Base-by-base conservation (phyloP, 225 moss, liverwort and hornwort species). In the Pseudoscleropodium purum region DNA sequence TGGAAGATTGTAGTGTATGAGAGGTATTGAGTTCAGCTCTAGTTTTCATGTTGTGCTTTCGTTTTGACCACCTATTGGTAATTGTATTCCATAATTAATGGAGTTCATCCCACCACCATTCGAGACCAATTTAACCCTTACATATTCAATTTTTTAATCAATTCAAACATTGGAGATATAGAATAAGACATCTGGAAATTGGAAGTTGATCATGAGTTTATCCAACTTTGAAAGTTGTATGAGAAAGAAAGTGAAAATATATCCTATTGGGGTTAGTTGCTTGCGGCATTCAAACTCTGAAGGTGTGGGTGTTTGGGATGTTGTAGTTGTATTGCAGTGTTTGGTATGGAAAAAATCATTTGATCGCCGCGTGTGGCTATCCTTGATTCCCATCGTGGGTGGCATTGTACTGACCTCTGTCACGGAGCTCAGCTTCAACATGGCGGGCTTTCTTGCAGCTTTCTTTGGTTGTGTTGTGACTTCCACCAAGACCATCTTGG, bases 401-500 rank as follows among this genome's bases (percentile, higher is more conserved):
- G 96, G 96, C 62, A 96, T 96, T 86, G 94, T 96, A 90, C 91
- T 96, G 2, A 96, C 96, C 88, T 96, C 96, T 27, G 79, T 95
- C 73, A 96, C 96, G 56, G 96, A 96, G 76, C 94, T 96, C 78
- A 96, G 96, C 87, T 96, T 96, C 90, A 94, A 96, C 81, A 85
- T 95, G 92, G 91, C 90, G 15, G 96, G 96, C 31, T 96, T 96
- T 83, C 86, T 95, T n/a, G 96, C 96, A 29, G 96, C 96, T 74
- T 95, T 96, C 88, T 92, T 96, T 83, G 96, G 96, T 59, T 96
- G 96, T 81, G 87, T 96, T 37, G 96, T 96, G 56, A 96, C 96
- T 49, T 96, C 96, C 79, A 96, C 96, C 30, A 96, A 96, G 91
- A 96, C 96, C 30, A 96, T 96, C 91, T 86, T 96, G 88, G 96